A percentile compares a stretch with the other conserved stretches of the same genome.
These are phyloP conservation scores for Citrullus mucosospermus DNA, from an alignment of 306 rosid species.

Conservation along the genomic window DNA sequence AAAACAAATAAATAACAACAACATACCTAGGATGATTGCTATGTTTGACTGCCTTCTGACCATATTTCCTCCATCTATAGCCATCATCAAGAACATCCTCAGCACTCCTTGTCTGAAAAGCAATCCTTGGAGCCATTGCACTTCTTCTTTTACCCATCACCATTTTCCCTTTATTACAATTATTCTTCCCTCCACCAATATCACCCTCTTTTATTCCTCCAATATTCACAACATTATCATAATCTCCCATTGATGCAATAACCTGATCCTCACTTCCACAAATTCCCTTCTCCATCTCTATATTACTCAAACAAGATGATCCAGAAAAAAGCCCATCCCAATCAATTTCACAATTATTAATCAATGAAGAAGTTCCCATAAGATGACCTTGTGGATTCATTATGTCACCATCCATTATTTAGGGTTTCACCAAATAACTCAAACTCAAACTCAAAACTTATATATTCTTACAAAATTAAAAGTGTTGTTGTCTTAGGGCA, in stretches of 20 bases:
- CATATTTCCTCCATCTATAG: slow-evolving; percentile 6
- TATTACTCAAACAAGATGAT: background rate
- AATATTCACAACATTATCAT: background rate
- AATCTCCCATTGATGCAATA: background rate
- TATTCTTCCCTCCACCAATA: background rate
- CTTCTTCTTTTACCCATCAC: background rate
- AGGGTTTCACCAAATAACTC: background rate
- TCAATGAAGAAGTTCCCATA: background rate
- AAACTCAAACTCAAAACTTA: background rate
- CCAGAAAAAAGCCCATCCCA: background rate
- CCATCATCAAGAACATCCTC: slow-evolving; percentile 11
- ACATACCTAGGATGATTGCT: background rate
- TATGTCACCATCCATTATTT: background rate
- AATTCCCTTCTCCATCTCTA: background rate
- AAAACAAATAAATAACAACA: background rate
- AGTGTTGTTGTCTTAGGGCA: background rate
- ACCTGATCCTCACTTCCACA: background rate
- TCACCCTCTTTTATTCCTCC: background rate
- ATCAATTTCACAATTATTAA: background rate
- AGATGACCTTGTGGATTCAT: background rate
- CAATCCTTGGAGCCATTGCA: background rate
- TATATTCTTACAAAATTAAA: background rate
- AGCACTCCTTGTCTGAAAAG: background rate
- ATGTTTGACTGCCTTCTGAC: slow-evolving; percentile 5
- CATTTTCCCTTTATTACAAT: background rate